Evolutionary conservation across 192 early-diverging fungal species (phyloP).

Genomic region (Chytriomyces confervae): DNA sequence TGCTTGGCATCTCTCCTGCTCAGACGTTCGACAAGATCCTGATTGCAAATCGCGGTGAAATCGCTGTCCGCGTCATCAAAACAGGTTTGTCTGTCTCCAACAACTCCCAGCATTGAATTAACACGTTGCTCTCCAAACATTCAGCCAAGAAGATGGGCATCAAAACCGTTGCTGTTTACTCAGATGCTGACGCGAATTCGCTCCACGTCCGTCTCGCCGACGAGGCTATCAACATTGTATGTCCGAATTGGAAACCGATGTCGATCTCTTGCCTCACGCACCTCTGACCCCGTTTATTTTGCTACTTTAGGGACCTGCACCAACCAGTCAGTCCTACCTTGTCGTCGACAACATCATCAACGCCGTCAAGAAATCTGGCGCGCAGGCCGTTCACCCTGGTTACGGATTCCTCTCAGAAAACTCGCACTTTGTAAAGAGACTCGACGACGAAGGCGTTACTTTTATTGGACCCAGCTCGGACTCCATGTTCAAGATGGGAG

Average conservation of each 20-base stretch:
- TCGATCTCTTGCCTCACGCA: background rate
- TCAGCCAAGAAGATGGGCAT: conserved; percentile 89
- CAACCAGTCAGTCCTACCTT: conserved; percentile 82
- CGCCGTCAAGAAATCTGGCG: conserved; percentile 75
- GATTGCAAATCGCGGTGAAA: conserved; percentile 94
- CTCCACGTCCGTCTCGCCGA: conserved; percentile 88
- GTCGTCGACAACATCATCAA: conserved; percentile 78
- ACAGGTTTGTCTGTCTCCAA: conserved; percentile 49
- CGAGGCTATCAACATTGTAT: conserved; percentile 76
- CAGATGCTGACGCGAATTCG: conserved; percentile 85
- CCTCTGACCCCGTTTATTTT: background rate
- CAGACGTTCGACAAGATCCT: conserved; percentile 86
- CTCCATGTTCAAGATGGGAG: conserved; percentile 94
- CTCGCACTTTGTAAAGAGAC: conserved; percentile 74
- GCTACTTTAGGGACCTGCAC: conserved; percentile 65
- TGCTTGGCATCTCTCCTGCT: background rate
- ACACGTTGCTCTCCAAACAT: background rate
- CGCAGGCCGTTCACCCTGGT: conserved; percentile 89
- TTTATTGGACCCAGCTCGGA: conserved; percentile 96
- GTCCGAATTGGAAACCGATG: background rate
- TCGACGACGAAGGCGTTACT: conserved; percentile 71
- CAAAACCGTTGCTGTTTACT: conserved; percentile 93
- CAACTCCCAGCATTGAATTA: background rate
- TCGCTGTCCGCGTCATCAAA: conserved; percentile 90
- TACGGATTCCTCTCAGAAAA: conserved; percentile 98